phyloP scores from a whole-genome alignment of 768 basidiomycete species.

The Pilatotrama ljubarskyi region DNA sequence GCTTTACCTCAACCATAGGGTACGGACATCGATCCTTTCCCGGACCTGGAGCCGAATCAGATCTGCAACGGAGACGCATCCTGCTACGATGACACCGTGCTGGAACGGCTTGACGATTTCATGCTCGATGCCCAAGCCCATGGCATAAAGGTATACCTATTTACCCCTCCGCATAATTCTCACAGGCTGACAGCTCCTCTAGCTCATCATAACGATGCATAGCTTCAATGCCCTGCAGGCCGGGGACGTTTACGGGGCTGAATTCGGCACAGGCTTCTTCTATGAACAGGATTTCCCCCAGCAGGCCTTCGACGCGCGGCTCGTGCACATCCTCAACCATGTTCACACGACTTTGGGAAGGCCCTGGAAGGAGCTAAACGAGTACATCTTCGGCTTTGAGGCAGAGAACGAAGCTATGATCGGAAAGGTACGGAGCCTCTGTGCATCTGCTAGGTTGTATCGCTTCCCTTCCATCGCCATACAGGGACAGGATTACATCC shows the following conservation, averaged over 20 bases:
- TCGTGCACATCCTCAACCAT: constrained; percentile 41
- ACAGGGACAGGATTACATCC: constrained; percentile 30
- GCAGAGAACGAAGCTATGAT: constrained; percentile 41
- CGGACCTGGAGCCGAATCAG: constrained; percentile 36
- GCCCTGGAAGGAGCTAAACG: constrained; percentile 40
- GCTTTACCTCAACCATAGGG: constrained; percentile 14
- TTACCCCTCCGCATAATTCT: neutral
- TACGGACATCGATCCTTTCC: constrained; percentile 30
- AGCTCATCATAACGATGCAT: constrained; percentile 28
- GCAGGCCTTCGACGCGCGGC: constrained; percentile 38
- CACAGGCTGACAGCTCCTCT: neutral
- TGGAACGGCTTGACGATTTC: constrained; percentile 39
- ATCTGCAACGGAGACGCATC: constrained; percentile 31
- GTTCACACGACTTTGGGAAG: constrained; percentile 36
- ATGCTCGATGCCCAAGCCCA: constrained; percentile 39
- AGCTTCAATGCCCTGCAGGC: constrained; percentile 35
- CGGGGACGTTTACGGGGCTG: constrained; percentile 38
- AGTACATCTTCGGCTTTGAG: constrained; percentile 41
- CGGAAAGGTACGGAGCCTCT: constrained; percentile 21
- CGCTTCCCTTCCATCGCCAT: neutral
- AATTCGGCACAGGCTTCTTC: constrained; percentile 36
- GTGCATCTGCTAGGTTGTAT: neutral
- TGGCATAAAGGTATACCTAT: constrained; percentile 31
- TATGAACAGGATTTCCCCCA: constrained; percentile 32
- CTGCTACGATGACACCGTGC: constrained; percentile 38